Evolutionary conservation across 768 basidiomycete species (phyloP), one percentile per base, ranked within the genome.

Genomic region (Sarcodon sp.): DNA sequence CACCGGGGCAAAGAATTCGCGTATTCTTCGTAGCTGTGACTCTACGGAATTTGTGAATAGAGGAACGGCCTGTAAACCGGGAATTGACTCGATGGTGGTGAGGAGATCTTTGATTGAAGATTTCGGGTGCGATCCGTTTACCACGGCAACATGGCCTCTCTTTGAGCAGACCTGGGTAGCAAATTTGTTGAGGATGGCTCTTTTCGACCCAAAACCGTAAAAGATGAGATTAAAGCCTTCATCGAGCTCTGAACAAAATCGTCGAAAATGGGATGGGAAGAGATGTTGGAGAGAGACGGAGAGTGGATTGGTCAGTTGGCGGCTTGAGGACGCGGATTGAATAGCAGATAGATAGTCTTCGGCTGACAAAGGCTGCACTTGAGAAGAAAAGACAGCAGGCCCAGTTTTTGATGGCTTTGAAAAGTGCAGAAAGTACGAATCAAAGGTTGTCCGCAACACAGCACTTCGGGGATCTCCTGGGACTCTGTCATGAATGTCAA

Each of bases 201-300:
- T 72, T 61, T 99, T 99, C 15, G 89, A 93, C 5, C 94, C 94
- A 56, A 80, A 77, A 1, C 94, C 94, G 57, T 90, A 89, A 62
- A 89, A 81, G 15, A 93, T 63, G 39, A 97, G 66, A 61, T 88
- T 92, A 70, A 91, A 97, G 1, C 90, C 92, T 59, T 82, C 76
- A 2, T 69, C 66, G 21, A 97, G 71, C 62, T 97, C 90, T 51
- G 70, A 66, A 39, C 75, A 64, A 60, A 83, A 85, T 38, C 80
- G 75, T 18, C 70, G 65, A 57, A 84, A 81, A 13, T 76, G 66
- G 21, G 39, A 13, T 32, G 21, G 2, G n/a, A 13, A 33, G 57
- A 47, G 62, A 50, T 21, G 63, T 46, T 44, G 64, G 61, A 48
- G 46, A 52, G 41, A 59, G 51, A 18, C 68, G 50, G 33, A 70